phyloP scores from a whole-genome alignment of 2,329 filamentous ascomycete genomes.

The Lecanosticta acicola region DNA sequence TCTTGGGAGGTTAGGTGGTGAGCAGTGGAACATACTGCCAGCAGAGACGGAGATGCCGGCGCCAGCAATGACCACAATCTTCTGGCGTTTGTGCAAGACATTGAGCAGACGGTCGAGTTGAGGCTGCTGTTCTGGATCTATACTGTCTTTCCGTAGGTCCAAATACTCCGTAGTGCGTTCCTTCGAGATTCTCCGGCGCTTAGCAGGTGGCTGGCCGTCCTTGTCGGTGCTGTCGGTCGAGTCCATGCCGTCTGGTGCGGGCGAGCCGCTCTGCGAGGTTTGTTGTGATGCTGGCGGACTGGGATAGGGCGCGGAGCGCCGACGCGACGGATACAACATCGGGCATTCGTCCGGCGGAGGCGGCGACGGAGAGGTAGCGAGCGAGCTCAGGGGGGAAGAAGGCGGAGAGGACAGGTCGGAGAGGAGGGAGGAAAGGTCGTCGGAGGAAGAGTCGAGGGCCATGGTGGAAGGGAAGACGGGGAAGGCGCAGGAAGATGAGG shows the following conservation, averaged over 20 bases:
- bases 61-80: conserved; percentile 93
- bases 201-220: conserved; percentile 64
- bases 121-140: conserved; percentile 52
- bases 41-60: conserved; percentile 96
- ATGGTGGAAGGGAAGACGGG: conserved; percentile 1
- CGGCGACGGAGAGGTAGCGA: conserved; percentile 15
- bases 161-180: conserved; percentile 77
- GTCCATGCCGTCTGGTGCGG: conserved; percentile 42
- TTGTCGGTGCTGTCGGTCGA: conserved; percentile 43
- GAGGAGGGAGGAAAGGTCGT: conserved; percentile 11
- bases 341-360: conserved; percentile 14
- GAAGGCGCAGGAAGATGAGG: conserved; percentile 10
- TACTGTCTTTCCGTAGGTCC: conserved; percentile 56
- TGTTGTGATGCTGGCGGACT: conserved; percentile 40
- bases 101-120: conserved; percentile 66
- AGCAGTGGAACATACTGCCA: conserved; percentile 59
- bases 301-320: conserved; percentile 36
- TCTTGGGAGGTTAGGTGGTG: conserved; percentile 6
- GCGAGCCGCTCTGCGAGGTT: conserved; percentile 43
- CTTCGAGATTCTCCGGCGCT: conserved; percentile 64
- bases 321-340: conserved; percentile 18
- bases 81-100: conserved; percentile 79
- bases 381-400: conserved; percentile 22
- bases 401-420: conserved; percentile 20
- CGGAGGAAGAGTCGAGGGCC: conserved; percentile 10